A percentile compares a stretch with the other conserved stretches of the same genome.
Evolutionary conservation across 2,329 filamentous ascomycete genomes (phyloP).

Genomic region (Scytalidium lignicola): DNA sequence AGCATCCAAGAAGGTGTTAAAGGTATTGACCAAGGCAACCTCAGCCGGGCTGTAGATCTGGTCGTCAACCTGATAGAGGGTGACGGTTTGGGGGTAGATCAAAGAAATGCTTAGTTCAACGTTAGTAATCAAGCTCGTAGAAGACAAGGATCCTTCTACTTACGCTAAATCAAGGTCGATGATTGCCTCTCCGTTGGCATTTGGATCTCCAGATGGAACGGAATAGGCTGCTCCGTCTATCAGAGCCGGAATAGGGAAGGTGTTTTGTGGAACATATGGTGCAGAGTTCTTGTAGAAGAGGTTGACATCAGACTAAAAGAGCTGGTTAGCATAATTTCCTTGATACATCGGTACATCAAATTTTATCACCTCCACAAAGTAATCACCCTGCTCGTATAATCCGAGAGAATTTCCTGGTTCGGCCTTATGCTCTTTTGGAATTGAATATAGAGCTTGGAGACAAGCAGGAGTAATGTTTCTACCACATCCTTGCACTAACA

Average conservation of each 20-base stretch:
- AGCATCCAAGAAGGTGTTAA: conserved; percentile 26
- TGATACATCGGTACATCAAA: too few relatives aligned
- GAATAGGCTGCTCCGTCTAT: conserved; percentile 16
- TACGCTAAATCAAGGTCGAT: conserved; percentile 18
- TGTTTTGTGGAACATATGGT: conserved; percentile 13
- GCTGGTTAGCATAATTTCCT: background rate
- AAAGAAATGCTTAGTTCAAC: conserved; percentile 7
- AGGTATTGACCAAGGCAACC: conserved; percentile 15
- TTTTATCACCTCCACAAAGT: conserved; percentile 7
- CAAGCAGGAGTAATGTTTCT: conserved; percentile 5
- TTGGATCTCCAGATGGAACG: conserved; percentile 5
- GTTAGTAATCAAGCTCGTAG: too few relatives aligned
- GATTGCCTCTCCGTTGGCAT: conserved; percentile 12
- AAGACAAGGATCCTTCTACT: too few relatives aligned
- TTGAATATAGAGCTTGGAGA: conserved; percentile 1
- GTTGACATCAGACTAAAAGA: conserved; percentile 10
- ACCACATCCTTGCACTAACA: conserved; percentile 2
- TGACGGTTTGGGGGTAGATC: conserved; percentile 20
- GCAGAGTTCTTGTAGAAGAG: conserved; percentile 10
- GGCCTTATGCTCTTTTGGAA: conserved; percentile 6
- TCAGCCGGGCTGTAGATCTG: conserved; percentile 17
- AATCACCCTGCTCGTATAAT: conserved; percentile 11
- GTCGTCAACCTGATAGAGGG: conserved; percentile 23
- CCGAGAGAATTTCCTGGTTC: conserved; percentile 12
- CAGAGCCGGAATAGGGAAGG: conserved; percentile 11